Evolutionary conservation across 1,139 yeast species (phyloP), one percentile per base, ranked within the genome.

Genomic region (Debaryomyces psychrophilus): DNA sequence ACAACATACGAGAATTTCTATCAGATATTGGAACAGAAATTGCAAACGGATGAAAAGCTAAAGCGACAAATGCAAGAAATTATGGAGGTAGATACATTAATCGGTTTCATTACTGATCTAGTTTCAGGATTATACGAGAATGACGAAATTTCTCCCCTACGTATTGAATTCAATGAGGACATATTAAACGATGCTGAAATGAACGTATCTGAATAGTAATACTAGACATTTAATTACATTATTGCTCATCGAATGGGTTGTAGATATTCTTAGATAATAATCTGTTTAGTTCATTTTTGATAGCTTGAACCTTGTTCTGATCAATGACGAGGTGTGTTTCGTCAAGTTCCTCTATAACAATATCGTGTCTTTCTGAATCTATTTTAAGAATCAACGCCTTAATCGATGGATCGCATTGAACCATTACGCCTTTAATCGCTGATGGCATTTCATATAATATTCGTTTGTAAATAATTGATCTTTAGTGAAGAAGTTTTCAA

Each of bases 311-410:
- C 66, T 85, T 86, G 37, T 80, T 79, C 31, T 85, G 85, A 53
- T 88, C 93, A 26, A 93, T 86, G 49, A 93, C 71, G 25, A 93
- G 67, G 65, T 93, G 97, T 1, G 95, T 87, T 37, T 92, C 97
- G 61, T 93, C 98, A 41, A 93, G 75, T 57, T 92, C 98, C 65
- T 84, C 88, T 14, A 85, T 74, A 5, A 90, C 87, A 4, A 90
- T 85, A 49, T 90, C 95, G 45, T 86, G 83, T 37, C 77, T 69
- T 34, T 79, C 80, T 0, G 88, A 70, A 63, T 90, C 97, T 36
- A 90, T 87, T 59, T 85, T 88, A 29, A 92, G 68, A 4, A 93
- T 87, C 44, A 93, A 73, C 0, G 98, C 97, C 51, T 85, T 77
- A 51, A 93, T 90, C 0, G 97, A 89, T 1, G 99, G 97, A 63